These are phyloP conservation scores for Phytophthora citrophthora DNA, from an alignment of 352 stramenopile genomes.

Conservation along the genomic window DNA sequence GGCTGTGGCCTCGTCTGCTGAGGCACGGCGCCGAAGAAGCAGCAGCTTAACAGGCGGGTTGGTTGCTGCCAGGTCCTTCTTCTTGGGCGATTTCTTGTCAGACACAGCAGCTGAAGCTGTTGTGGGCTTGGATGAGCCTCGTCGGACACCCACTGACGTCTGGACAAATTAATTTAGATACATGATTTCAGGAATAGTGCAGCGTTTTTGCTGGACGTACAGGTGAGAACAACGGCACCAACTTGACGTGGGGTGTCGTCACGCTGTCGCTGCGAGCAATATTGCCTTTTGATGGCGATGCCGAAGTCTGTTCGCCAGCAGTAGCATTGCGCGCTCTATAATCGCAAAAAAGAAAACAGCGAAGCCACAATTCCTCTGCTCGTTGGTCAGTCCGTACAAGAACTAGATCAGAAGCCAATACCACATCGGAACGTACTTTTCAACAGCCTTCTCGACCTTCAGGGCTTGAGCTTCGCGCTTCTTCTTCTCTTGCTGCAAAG, in stretches of 20 bases:
- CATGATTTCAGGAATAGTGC: not conserved
- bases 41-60: constrained; percentile 75
- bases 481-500: constrained; percentile 49
- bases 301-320: constrained; percentile 9
- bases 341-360: constrained; percentile 30
- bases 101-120: constrained; percentile 4
- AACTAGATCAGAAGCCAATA: not conserved
- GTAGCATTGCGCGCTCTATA: constrained; percentile 16
- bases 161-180: constrained; percentile 19
- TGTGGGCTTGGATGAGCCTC: constrained; percentile 7
- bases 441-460: constrained; percentile 34
- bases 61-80: constrained; percentile 32
- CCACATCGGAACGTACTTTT: constrained; percentile 21
- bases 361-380: constrained; percentile 20
- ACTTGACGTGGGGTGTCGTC: constrained; percentile 6
- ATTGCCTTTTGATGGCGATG: constrained; percentile 15
- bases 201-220: constrained; percentile 8
- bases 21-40: constrained; percentile 50
- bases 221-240: constrained; percentile 4
- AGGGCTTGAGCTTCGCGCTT: constrained; percentile 34
- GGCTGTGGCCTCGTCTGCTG: constrained; percentile 10
- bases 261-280: constrained; percentile 20
- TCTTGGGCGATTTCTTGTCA: constrained; percentile 30
- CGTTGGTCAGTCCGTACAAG: constrained; percentile 25
- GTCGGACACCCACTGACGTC: constrained; percentile 10